phyloP scores from a whole-genome alignment of 257 asterid genomes.

The Salvia splendens region DNA sequence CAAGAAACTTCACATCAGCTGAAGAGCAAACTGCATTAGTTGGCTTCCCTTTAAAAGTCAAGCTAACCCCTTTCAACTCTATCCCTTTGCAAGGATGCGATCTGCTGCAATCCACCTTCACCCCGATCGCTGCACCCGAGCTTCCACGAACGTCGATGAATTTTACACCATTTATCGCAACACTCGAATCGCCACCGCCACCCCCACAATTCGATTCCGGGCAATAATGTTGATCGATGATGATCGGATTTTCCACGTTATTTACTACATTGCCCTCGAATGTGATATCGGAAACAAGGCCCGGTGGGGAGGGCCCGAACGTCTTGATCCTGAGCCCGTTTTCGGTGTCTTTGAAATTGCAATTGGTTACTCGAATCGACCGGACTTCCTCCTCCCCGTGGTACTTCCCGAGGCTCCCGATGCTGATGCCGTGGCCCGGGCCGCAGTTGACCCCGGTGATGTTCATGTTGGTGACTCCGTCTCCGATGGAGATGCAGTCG shows the following conservation, averaged over 20 bases:
- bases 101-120: neutral
- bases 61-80: neutral
- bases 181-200: neutral
- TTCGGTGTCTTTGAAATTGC: constrained; percentile 9
- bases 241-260: constrained; percentile 31
- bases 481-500: too few species aligned
- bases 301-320: constrained; percentile 15
- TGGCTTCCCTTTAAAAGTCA: neutral
- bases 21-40: neutral
- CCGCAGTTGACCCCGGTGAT: too few species aligned
- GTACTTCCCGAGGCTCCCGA: too few species aligned
- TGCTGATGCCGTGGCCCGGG: too few species aligned
- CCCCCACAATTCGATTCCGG: neutral
- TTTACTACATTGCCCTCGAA: constrained; percentile 16
- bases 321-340: constrained; percentile 43
- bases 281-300: constrained; percentile 7
- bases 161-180: neutral
- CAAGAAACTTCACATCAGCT: neutral
- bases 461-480: too few species aligned
- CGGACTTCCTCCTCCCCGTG: too few species aligned
- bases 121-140: neutral
- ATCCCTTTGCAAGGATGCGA: neutral
- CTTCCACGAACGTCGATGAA: neutral
- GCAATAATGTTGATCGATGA: constrained; percentile 35
- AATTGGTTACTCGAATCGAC: constrained; percentile 23